Evolutionary conservation across 2,329 filamentous ascomycete genomes (phyloP).

Genomic region (Tolypocladium nubicola): DNA sequence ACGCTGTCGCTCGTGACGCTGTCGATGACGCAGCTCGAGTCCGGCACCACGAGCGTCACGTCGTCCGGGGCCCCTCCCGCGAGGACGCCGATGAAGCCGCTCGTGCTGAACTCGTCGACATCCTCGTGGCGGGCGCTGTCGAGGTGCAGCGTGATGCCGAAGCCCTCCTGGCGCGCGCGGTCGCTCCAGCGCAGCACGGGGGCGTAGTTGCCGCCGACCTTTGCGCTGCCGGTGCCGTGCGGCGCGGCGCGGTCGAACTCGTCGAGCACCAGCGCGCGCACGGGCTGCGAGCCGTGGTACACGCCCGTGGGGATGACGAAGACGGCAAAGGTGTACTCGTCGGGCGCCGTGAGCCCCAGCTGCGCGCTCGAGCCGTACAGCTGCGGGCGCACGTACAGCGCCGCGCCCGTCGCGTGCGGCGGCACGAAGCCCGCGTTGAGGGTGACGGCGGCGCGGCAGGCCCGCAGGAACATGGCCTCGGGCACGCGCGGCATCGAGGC

Average conservation of each 20-base stretch:
- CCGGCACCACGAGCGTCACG: slow-evolving; percentile 72
- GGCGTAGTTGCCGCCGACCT: slow-evolving; percentile 92
- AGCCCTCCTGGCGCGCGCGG: slow-evolving; percentile 66
- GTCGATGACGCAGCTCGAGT: slow-evolving; percentile 79
- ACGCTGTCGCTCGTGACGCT: slow-evolving; percentile 76
- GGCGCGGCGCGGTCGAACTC: slow-evolving; percentile 93
- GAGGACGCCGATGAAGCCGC: slow-evolving; percentile 77
- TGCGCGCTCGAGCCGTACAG: slow-evolving; percentile 83
- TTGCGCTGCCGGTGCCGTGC: slow-evolving; percentile 80
- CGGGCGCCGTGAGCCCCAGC: slow-evolving; percentile 73
- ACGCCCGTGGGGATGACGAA: slow-evolving; percentile 88
- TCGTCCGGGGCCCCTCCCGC: slow-evolving; percentile 33
- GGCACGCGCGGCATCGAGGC: slow-evolving; percentile 78
- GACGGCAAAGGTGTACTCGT: slow-evolving; percentile 86
- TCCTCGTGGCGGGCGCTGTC: slow-evolving; percentile 77
- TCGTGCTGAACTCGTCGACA: slow-evolving; percentile 93
- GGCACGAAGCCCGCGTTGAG: slow-evolving; percentile 88
- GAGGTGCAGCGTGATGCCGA: slow-evolving; percentile 87
- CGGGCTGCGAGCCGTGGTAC: slow-evolving; percentile 82
- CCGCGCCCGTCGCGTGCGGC: slow-evolving; percentile 76
- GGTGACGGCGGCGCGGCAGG: slow-evolving; percentile 70
- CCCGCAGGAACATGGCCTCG: slow-evolving; percentile 61
- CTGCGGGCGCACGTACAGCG: slow-evolving; percentile 86
- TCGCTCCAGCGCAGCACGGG: slow-evolving; percentile 85
- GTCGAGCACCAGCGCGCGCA: slow-evolving; percentile 81